A percentile compares a stretch with the other conserved stretches of the same genome.
Conservation (phyloP, 495 filamentous ascomycete genomes). For the Pseudoneurospora amorphoporcata region DNA sequence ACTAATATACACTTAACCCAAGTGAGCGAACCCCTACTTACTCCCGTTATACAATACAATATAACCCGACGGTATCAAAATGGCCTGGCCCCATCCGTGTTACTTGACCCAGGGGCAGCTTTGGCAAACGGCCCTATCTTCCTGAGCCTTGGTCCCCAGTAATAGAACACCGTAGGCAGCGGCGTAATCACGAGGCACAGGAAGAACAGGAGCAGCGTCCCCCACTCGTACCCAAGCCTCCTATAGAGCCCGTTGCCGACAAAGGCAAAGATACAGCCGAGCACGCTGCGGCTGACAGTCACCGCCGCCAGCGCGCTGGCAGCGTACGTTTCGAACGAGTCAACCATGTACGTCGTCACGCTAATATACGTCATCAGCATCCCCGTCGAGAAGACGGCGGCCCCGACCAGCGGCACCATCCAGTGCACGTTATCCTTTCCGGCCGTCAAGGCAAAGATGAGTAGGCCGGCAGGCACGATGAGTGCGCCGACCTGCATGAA, state of each 20-base stretch:
- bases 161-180: slow-evolving; percentile 69
- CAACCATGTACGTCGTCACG: slow-evolving; percentile 49
- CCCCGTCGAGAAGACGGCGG: slow-evolving; percentile 40
- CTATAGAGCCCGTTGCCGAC: slow-evolving; percentile 45
- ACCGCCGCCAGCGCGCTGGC: slow-evolving; percentile 48
- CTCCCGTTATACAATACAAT: neutral
- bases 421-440: slow-evolving; percentile 18
- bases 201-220: slow-evolving; percentile 54
- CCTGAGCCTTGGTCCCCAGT: slow-evolving; percentile 53
- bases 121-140: slow-evolving; percentile 5
- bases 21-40: neutral
- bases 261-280: slow-evolving; percentile 48
- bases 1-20: neutral
- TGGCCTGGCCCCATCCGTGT: neutral
- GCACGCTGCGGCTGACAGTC: slow-evolving; percentile 41
- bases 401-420: slow-evolving; percentile 43
- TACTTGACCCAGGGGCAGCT: too few relatives aligned
- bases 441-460: slow-evolving; percentile 38
- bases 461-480: slow-evolving; percentile 34
- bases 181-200: slow-evolving; percentile 51
- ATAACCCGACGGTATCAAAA: neutral
- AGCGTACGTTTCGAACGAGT: slow-evolving; percentile 48
- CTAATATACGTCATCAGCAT: slow-evolving; percentile 42
- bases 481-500: slow-evolving; percentile 26
- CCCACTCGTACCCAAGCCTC: slow-evolving; percentile 46